Evolutionary conservation across 305 asterid genomes (phyloP).

Genomic region (Salvia sclarea): DNA sequence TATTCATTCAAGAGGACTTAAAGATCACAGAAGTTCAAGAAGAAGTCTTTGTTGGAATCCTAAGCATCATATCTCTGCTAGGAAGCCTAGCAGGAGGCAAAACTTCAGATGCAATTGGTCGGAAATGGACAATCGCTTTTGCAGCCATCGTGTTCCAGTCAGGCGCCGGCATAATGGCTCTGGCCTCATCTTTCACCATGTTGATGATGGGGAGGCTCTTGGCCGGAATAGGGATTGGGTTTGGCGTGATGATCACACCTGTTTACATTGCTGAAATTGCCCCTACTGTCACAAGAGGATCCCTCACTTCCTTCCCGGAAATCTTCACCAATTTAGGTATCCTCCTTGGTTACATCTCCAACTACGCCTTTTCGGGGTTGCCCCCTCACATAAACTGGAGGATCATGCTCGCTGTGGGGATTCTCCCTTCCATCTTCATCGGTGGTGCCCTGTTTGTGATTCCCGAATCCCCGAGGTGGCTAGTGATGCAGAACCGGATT

Average conservation of each 20-base stretch:
- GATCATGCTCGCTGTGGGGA: slow-evolving; percentile 64
- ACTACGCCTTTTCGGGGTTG: slow-evolving; percentile 55
- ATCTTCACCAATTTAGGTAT: slow-evolving; percentile 59
- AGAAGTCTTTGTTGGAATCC: slow-evolving; percentile 59
- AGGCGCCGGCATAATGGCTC: slow-evolving; percentile 60
- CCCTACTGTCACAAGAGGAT: slow-evolving; percentile 50
- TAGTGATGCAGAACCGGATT: slow-evolving; percentile 54
- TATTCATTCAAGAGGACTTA: slow-evolving; percentile 59
- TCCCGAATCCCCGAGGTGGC: slow-evolving; percentile 70
- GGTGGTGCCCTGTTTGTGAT: slow-evolving; percentile 46
- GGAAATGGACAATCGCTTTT: slow-evolving; percentile 68
- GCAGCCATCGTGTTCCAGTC: slow-evolving; percentile 57
- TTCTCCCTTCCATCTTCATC: slow-evolving; percentile 52
- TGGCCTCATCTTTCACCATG: slow-evolving; percentile 49
- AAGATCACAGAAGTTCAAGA: slow-evolving; percentile 53
- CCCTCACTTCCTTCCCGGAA: slow-evolving; percentile 63
- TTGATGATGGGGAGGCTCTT: slow-evolving; percentile 54
- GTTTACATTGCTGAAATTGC: slow-evolving; percentile 67
- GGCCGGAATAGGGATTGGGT: slow-evolving; percentile 70
- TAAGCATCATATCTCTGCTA: slow-evolving; percentile 57
- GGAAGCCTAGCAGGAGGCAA: slow-evolving; percentile 66
- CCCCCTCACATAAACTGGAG: slow-evolving; percentile 58
- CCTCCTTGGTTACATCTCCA: slow-evolving; percentile 62
- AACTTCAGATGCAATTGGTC: slow-evolving; percentile 65
- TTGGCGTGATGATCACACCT: slow-evolving; percentile 66